These are phyloP conservation scores for Sporisorium graminicola DNA, from an alignment of 1,284 basidiomycete genomes.

Conservation along the genomic window DNA sequence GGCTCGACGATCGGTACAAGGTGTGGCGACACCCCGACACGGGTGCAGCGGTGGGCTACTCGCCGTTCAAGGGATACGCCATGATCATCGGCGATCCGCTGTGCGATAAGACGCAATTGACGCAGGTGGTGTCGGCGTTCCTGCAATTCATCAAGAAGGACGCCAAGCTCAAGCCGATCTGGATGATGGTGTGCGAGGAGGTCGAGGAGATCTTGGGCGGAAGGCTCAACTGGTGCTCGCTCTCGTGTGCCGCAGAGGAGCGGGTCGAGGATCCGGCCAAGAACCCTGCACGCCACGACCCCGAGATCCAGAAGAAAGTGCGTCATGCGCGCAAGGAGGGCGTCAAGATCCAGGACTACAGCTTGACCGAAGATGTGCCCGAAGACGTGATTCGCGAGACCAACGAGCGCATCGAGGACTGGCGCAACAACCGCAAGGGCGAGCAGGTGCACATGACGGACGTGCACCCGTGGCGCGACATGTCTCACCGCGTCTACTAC, in stretches of 20 bases:
- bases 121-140: slow-evolving; percentile 72
- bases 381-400: slow-evolving; percentile 71
- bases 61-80: slow-evolving; percentile 70
- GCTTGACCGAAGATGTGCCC: slow-evolving; percentile 69
- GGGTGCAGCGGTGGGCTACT: slow-evolving; percentile 74
- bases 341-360: slow-evolving; percentile 71
- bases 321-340: slow-evolving; percentile 73
- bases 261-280: slow-evolving; percentile 72
- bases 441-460: slow-evolving; percentile 75
- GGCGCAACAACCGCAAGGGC: slow-evolving; percentile 73
- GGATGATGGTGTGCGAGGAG: slow-evolving; percentile 73
- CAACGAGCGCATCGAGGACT: slow-evolving; percentile 73
- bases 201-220: slow-evolving; percentile 73
- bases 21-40: slow-evolving; percentile 73
- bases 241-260: slow-evolving; percentile 75
- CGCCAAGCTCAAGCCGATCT: slow-evolving; percentile 73
- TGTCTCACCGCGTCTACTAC: slow-evolving; percentile 74
- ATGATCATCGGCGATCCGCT: slow-evolving; percentile 74
- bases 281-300: slow-evolving; percentile 71
- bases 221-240: slow-evolving; percentile 73
- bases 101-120: slow-evolving; percentile 72
- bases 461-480: slow-evolving; percentile 74
- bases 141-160: slow-evolving; percentile 70
- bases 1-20: slow-evolving; percentile 75
- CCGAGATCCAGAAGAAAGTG: slow-evolving; percentile 73